phyloP scores from a whole-genome alignment of 805 yeast species.

The Candida khao-thaluensis region DNA sequence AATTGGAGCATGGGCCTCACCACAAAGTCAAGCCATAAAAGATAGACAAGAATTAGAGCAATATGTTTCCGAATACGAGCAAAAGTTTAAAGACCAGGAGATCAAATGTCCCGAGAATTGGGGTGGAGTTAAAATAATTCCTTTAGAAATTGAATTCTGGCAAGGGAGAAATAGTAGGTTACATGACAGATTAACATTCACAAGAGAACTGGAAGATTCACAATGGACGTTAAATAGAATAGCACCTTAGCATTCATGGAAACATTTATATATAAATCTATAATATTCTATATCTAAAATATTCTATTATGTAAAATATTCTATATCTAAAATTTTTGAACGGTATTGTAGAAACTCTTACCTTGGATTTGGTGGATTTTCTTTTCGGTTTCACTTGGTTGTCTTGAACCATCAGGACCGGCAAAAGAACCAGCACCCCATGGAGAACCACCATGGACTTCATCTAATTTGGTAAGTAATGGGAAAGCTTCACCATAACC shows the following conservation, averaged over 20 bases:
- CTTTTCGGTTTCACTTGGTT: slow-evolving; percentile 61
- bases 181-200: slow-evolving; percentile 82
- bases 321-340: slow-evolving; percentile 23
- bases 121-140: slow-evolving; percentile 92
- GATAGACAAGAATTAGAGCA: slow-evolving; percentile 64
- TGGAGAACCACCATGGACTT: slow-evolving; percentile 76
- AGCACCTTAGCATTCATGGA: slow-evolving; percentile 52
- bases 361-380: slow-evolving; percentile 69
- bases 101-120: slow-evolving; percentile 91
- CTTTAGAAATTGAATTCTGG: slow-evolving; percentile 94
- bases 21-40: slow-evolving; percentile 67
- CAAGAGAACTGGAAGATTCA: slow-evolving; percentile 47
- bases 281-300: too few relatives aligned
- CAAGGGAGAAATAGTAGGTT: slow-evolving; percentile 89
- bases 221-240: slow-evolving; percentile 68
- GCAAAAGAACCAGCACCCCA: slow-evolving; percentile 88
- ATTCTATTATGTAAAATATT: too few relatives aligned
- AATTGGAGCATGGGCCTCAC: slow-evolving; percentile 96
- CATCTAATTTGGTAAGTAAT: slow-evolving; percentile 54
- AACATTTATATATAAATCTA: not conserved
- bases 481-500: slow-evolving; percentile 64
- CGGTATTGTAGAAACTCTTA: slow-evolving; percentile 45
- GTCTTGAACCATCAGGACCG: slow-evolving; percentile 74
- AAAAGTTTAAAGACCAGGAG: slow-evolving; percentile 57
- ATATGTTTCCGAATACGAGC: slow-evolving; percentile 45